Evolutionary conservation across 2,329 filamentous ascomycete genomes (phyloP).

Genomic region (Fusarium graminum): DNA sequence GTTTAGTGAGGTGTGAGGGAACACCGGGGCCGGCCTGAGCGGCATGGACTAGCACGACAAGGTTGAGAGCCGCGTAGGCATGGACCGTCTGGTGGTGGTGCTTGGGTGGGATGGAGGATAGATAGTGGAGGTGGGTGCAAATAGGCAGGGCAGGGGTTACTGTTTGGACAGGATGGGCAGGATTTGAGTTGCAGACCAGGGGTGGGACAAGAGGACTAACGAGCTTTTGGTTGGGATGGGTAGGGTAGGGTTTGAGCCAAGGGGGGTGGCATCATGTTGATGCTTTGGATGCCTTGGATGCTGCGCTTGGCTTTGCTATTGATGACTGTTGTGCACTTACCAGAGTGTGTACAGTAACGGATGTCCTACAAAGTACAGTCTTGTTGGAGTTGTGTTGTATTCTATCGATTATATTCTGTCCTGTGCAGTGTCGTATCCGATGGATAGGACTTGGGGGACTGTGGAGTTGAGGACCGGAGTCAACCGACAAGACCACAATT

Average conservation of each 20-base stretch:
- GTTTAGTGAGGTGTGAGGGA: conserved; percentile 34
- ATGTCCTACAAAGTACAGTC: conserved; percentile 2
- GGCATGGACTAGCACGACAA: conserved; percentile 49
- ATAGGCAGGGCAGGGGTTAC: conserved; percentile 30
- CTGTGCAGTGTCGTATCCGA: conserved; percentile 5
- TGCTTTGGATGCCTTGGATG: background rate
- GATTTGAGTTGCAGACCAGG: conserved; percentile 40
- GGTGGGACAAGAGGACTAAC: conserved; percentile 30
- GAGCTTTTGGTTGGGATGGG: conserved; percentile 29
- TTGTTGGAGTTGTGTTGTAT: conserved; percentile 5
- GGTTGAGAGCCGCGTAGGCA: conserved; percentile 50
- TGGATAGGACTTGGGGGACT: conserved; percentile 11
- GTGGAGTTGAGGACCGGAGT: conserved; percentile 21
- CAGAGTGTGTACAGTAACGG: conserved; percentile 12
- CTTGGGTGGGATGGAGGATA: conserved; percentile 12
- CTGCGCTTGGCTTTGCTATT: background rate
- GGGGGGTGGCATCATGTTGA: conserved; percentile 39
- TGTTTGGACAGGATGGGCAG: conserved; percentile 29
- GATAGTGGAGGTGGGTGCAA: conserved; percentile 40
- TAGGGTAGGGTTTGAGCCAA: conserved; percentile 22
- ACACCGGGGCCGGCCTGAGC: conserved; percentile 47
- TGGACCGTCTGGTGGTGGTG: conserved; percentile 44
- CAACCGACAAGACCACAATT: conserved; percentile 17
- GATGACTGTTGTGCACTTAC: conserved; percentile 29
- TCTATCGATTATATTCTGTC: conserved; percentile 7